Evolutionary conservation across 2,329 filamentous ascomycete genomes (phyloP).

Genomic region (Curvularia hawaiiensis): DNA sequence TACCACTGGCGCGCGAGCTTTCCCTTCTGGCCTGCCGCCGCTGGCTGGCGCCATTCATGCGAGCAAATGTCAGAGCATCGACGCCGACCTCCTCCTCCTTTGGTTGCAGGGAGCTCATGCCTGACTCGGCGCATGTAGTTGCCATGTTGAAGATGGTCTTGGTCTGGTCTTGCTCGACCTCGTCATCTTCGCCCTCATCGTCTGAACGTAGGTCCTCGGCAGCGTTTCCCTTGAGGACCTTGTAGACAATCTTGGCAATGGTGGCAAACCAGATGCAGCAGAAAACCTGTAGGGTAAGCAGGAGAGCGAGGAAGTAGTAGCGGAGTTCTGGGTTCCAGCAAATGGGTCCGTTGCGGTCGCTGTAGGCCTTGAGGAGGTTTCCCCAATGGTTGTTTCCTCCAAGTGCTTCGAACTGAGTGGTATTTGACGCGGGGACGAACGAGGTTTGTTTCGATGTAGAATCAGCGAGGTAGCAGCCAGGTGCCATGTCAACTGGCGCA

Average conservation of each 20-base stretch:
- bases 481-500: slow-evolving; percentile 64
- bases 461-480: slow-evolving; percentile 72
- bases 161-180: slow-evolving; percentile 49
- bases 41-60: slow-evolving; percentile 46
- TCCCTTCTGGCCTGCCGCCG: slow-evolving; percentile 59
- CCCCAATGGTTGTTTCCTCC: slow-evolving; percentile 52
- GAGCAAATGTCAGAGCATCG: slow-evolving; percentile 70
- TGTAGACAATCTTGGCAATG: slow-evolving; percentile 82
- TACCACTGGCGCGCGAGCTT: slow-evolving; percentile 53
- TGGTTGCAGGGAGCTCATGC: slow-evolving; percentile 44
- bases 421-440: slow-evolving; percentile 62
- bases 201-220: slow-evolving; percentile 90
- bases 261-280: slow-evolving; percentile 88
- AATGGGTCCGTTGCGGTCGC: slow-evolving; percentile 71
- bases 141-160: slow-evolving; percentile 29
- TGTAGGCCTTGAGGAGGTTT: slow-evolving; percentile 77
- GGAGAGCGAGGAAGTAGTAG: slow-evolving; percentile 75
- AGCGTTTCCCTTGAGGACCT: slow-evolving; percentile 74
- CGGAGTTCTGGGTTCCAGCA: slow-evolving; percentile 80
- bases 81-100: slow-evolving; percentile 78
- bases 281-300: slow-evolving; percentile 79
- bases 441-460: slow-evolving; percentile 41
- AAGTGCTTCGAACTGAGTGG: slow-evolving; percentile 38
- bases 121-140: slow-evolving; percentile 38
- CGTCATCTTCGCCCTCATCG: slow-evolving; percentile 74